Base-by-base conservation (phyloP, 1,139 yeast genomes). In the Yamadazyma diospyri region DNA sequence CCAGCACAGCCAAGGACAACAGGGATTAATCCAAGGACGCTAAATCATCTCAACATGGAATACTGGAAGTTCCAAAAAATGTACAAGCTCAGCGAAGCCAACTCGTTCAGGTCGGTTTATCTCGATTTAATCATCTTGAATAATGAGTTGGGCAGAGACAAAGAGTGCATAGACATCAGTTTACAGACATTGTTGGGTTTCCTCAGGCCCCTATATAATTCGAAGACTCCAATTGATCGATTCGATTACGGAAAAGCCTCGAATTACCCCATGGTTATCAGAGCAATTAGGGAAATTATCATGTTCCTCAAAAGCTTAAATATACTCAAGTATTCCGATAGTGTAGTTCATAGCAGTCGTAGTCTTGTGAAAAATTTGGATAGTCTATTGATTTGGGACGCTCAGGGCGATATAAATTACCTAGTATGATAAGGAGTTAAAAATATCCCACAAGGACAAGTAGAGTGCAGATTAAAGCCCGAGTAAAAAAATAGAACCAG, bases 281-380 rank as follows among this genome's bases (percentile, higher is more conserved):
- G 25, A 23, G 35, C 43, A 2, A 30, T 40, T 12, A 25, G 43
- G 22, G 27, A 22, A 7, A 16, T 40, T n/a, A 21, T 42, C 11
- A 21, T 39, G 4, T 25, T n/a, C 10, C 23, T 43, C 6, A 42
- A 30, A 16, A 39, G 29, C 23, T 19, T 39, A 11, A 36, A 42
- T 23, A 18, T 33, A 2, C 5, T 16, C 4, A 24, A 28, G 6
- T 28, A 20, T 22, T 12, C 19, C 11, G 31, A 35, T 16, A 18
- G 25, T 7, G 15, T 24, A 4, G 26, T 32, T 16, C 25, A 25
- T 19, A 18, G 28, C 12, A 21, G 22, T 9, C 17, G 23, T 12
- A 17, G 22, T 15, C 20, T 28, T 6, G 28, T 35, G 8, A 20
- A 17, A 11, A 32, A 27, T 10, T 27, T 34, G 13, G 10, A 12